Conservation (phyloP, 2,329 filamentous ascomycete genomes). For the Taxawa tesnikishii region DNA sequence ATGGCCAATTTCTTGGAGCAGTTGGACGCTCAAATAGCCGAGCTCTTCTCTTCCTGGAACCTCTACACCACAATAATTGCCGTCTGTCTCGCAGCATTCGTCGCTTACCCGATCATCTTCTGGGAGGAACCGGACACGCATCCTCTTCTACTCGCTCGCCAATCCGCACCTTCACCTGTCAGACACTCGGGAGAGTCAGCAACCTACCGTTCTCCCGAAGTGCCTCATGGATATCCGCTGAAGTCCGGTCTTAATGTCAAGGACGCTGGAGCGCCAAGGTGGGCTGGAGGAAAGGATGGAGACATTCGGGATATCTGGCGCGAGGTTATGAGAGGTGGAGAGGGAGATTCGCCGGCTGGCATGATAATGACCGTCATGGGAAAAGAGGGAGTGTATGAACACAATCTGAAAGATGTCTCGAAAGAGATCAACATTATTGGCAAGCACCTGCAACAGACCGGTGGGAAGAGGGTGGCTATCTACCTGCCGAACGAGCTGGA, state of each 20-base stretch:
- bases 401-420: constrained; percentile 58
- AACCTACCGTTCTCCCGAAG: constrained; percentile 70
- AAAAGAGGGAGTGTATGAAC: constrained; percentile 60
- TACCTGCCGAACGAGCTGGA: constrained; percentile 92
- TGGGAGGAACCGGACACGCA: constrained; percentile 79
- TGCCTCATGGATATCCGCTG: constrained; percentile 74
- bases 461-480: constrained; percentile 62
- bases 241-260: constrained; percentile 71
- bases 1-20: constrained; percentile 44
- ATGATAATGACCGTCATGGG: constrained; percentile 71
- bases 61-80: constrained; percentile 62
- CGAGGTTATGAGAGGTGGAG: constrained; percentile 41
- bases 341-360: constrained; percentile 51
- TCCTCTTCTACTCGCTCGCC: constrained; percentile 77
- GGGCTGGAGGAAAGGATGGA: constrained; percentile 71
- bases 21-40: constrained; percentile 59
- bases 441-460: constrained; percentile 57
- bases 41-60: constrained; percentile 70
- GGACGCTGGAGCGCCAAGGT: constrained; percentile 66
- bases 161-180: constrained; percentile 66
- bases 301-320: constrained; percentile 90
- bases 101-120: constrained; percentile 59
- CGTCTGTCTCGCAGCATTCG: constrained; percentile 51
- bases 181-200: constrained; percentile 77
- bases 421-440: constrained; percentile 83